These are phyloP conservation scores for Metschnikowia hibisci DNA, from an alignment of 805 yeast genomes.

Conservation along the genomic window DNA sequence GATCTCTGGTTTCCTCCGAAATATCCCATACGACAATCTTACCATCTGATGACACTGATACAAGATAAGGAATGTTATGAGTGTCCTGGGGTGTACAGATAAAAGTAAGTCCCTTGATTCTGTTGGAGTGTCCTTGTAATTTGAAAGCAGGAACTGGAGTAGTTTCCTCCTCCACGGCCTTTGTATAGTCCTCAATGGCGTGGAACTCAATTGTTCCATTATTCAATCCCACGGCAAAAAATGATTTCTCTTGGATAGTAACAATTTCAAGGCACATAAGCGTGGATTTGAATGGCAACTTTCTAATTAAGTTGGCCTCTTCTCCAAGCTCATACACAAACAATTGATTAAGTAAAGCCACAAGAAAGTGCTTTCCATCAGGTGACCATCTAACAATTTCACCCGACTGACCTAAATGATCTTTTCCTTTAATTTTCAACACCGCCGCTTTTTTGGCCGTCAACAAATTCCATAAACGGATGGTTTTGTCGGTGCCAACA, in stretches of 20 bases:
- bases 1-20: constrained; percentile 52
- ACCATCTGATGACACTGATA: constrained; percentile 91
- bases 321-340: constrained; percentile 57
- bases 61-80: constrained; percentile 44
- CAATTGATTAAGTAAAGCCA: constrained; percentile 66
- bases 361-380: constrained; percentile 67
- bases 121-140: constrained; percentile 75
- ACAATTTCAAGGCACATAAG: constrained; percentile 66
- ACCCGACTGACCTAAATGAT: constrained; percentile 61
- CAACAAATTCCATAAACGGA: constrained; percentile 94
- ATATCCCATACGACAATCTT: constrained; percentile 86
- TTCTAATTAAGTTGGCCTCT: constrained; percentile 54
- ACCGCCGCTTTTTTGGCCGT: constrained; percentile 90
- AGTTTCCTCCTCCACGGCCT: constrained; percentile 13
- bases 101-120: constrained; percentile 76
- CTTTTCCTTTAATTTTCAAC: constrained; percentile 66
- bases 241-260: constrained; percentile 46
- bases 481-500: constrained; percentile 79
- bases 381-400: constrained; percentile 65
- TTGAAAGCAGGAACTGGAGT: constrained; percentile 47
- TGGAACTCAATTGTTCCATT: constrained; percentile 68
- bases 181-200: constrained; percentile 30
- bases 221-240: constrained; percentile 62
- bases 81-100: constrained; percentile 38
- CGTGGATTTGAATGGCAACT: constrained; percentile 49